Conservation (phyloP, 148 eudicot genomes). For the Spergularia marina region DNA sequence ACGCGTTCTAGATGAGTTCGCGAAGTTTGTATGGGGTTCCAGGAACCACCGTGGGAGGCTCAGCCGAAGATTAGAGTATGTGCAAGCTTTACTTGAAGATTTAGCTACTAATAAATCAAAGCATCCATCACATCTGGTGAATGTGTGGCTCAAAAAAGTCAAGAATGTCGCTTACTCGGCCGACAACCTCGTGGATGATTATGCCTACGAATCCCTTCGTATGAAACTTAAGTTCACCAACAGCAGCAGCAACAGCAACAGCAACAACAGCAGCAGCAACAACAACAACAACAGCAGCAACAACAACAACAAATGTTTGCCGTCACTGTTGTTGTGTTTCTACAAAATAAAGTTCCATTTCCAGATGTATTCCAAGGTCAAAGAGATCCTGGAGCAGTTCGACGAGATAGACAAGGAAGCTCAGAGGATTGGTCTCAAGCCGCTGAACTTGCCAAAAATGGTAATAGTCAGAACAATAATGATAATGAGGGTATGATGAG, state of each 20-base stretch:
- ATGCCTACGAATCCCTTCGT: conserved; percentile 1
- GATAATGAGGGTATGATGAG: too few species aligned
- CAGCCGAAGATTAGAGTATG: not conserved
- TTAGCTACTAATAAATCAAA: not conserved
- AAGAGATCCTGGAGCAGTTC: not conserved
- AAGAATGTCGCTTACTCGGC: conserved; percentile 11
- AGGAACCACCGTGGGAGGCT: not conserved
- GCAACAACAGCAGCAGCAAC: not conserved
- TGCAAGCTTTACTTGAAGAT: conserved; percentile 9
- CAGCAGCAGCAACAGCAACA: too few species aligned
- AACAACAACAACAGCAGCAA: too few species aligned
- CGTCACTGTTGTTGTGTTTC: not conserved
- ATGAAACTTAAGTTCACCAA: not conserved
- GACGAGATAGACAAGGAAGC: not conserved
- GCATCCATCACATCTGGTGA: not conserved
- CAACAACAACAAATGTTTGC: not conserved
- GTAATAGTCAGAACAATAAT: not conserved
- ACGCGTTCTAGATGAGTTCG: not conserved
- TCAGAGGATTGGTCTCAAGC: not conserved
- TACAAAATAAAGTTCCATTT: not conserved
- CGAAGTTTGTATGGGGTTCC: not conserved
- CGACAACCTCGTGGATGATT: conserved; percentile 16
- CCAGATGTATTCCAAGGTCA: not conserved
- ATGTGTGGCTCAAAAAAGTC: not conserved
- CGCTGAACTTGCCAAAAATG: not conserved